Conservation (phyloP, 495 filamentous ascomycete species). For the Tetracladium setigerum region DNA sequence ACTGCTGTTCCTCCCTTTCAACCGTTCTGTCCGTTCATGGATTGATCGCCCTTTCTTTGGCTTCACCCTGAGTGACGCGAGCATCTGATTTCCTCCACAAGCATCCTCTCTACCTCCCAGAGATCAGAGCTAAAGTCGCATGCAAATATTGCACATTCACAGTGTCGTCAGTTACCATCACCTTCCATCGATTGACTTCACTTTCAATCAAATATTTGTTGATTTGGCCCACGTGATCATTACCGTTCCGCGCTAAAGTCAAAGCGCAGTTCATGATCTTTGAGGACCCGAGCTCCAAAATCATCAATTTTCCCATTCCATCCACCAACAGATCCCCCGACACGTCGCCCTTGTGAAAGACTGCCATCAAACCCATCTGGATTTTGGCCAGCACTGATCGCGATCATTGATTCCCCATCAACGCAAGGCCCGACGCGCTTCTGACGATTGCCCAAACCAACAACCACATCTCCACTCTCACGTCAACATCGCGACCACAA, state of each 20-base stretch:
- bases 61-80: neutral
- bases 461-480: neutral
- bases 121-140: no score
- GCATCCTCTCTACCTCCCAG: neutral
- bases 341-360: slow-evolving; percentile 10
- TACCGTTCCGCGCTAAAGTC: no score
- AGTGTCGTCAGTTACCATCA: no score
- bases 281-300: no score
- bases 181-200: no score
- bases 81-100: neutral
- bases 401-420: neutral
- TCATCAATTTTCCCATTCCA: slow-evolving; percentile 3
- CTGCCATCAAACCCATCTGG: no score
- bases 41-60: neutral
- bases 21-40: no score
- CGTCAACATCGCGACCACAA: slow-evolving; percentile 15
- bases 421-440: slow-evolving; percentile 12
- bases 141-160: no score
- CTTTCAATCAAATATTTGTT: no score
- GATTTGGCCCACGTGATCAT: no score
- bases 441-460: neutral
- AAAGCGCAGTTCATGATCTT: no score
- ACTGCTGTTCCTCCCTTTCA: no score
- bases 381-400: slow-evolving; percentile 6
- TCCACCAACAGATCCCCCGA: slow-evolving; percentile 11